Evolutionary conservation across 2,329 filamentous ascomycete genomes (phyloP).

Genomic region (Aspergillus latus): DNA sequence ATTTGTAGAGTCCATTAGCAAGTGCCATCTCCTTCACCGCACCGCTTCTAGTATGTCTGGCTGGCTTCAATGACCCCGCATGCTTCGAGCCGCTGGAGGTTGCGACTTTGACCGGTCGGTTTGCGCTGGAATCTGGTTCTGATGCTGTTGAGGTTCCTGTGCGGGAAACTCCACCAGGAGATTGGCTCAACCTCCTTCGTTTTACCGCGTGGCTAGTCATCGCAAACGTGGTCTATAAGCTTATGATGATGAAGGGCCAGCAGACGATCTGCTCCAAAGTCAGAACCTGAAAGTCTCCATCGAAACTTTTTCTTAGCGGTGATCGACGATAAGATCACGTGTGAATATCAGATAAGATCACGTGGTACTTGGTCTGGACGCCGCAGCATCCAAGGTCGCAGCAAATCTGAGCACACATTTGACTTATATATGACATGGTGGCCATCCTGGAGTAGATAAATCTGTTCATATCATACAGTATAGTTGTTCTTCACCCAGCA

Average conservation of each 20-base stretch:
- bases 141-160: slow-evolving; percentile 13
- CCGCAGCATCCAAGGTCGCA: too few species aligned
- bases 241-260: neutral
- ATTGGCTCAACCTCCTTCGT: slow-evolving; percentile 49
- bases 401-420: too few species aligned
- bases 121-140: slow-evolving; percentile 27
- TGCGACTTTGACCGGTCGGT: slow-evolving; percentile 17
- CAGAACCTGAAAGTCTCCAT: too few species aligned
- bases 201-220: slow-evolving; percentile 43
- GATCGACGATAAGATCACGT: too few species aligned
- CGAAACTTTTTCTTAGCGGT: too few species aligned
- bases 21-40: slow-evolving; percentile 37
- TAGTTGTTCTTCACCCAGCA: too few species aligned
- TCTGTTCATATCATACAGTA: too few species aligned
- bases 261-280: too few species aligned
- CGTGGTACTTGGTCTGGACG: too few species aligned
- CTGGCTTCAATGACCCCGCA: neutral
- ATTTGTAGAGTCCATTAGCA: slow-evolving; percentile 60
- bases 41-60: slow-evolving; percentile 24
- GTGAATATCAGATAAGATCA: too few species aligned
- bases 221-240: neutral
- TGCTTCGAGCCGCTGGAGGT: slow-evolving; percentile 16
- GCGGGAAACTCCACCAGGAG: slow-evolving; percentile 12
- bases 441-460: too few species aligned
- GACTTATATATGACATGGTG: too few species aligned